Evolutionary conservation across 192 early-diverging fungal genomes (phyloP), one percentile per base, ranked within the genome.

Genomic region (Coemansia asiatica): DNA sequence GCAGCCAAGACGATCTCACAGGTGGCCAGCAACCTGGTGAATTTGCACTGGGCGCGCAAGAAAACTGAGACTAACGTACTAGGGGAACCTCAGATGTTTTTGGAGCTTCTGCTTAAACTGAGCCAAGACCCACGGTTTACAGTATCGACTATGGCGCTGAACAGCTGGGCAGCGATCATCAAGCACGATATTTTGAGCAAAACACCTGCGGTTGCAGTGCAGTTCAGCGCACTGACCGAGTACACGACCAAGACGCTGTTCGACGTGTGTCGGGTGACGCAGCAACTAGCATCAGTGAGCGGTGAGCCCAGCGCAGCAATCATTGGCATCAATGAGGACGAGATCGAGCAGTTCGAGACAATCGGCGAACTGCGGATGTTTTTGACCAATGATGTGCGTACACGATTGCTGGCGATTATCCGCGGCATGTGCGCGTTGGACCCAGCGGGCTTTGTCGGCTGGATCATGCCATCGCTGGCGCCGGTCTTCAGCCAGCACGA

Each of bases 31-130:
- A 71, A 69, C 16, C 60, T 75, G 49, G 73, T 49, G 4, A 57
- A 63, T 25, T 19, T 69, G 63, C 79, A 81, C 56, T 81, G 79
- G 79, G 69, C 73, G 48, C 79, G 73, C 56, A 74, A 68, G 6
- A 72, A 71, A 59, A 29, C 59, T 4, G 72, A 62, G 26, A 15
- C 25, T 6, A 73, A 63, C 36, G 48, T 49, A 7, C 21, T 65
- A n/a, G 25, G 13, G 6, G 44, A 56, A 2, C 66, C 69, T 0
- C 59, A 60, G 63, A 40, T 16, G 27, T 22, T 72, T 10, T 35
- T 75, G 16, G 73, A 69, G 59, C 63, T 81, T 27, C 69, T 81
- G 49, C 40, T 69, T 44, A 64, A 59, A 27, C 55, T 81, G 36
- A 33, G 44, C 15, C 53, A 61, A n/a, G 79, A 81, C 27, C 4